Percentiles rank a stretch among this genome's conserved stretches.
Evolutionary conservation across 2,329 filamentous ascomycete species (phyloP).

Genomic region (Bertia moriformis): DNA sequence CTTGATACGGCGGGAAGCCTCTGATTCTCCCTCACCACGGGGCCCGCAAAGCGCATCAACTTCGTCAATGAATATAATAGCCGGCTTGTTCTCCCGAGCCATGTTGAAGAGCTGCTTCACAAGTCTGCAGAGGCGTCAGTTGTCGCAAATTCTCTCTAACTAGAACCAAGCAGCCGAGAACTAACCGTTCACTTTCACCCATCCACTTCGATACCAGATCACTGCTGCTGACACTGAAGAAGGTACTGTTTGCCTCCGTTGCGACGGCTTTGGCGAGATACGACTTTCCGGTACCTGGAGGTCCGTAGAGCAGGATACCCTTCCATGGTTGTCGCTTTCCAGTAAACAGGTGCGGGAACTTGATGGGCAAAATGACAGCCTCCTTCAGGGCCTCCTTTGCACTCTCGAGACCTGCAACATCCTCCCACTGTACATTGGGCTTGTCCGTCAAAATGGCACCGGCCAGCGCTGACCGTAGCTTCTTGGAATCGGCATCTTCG

Average conservation of each 20-base stretch:
- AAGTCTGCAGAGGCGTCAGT: conserved; percentile 27
- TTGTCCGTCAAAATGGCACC: conserved; percentile 90
- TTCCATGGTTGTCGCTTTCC: conserved; percentile 59
- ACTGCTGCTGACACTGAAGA: conserved; percentile 9
- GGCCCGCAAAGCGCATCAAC: conserved; percentile 64
- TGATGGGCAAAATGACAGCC: conserved; percentile 92
- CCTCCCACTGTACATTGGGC: conserved; percentile 94
- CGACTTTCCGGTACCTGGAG: conserved; percentile 12
- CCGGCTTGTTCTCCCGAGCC: conserved; percentile 64
- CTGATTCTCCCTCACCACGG: conserved; percentile 56
- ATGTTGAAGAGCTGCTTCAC: conserved; percentile 67
- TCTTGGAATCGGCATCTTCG: conserved; percentile 82
- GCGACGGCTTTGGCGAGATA: conserved; percentile 10
- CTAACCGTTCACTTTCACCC: conserved; percentile 10
- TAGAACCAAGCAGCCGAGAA: too few relatives aligned
- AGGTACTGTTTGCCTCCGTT: conserved; percentile 8
- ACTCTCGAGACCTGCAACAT: conserved; percentile 83
- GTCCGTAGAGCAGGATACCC: conserved; percentile 11
- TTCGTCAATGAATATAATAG: conserved; percentile 69
- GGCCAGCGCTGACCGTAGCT: conserved; percentile 75
- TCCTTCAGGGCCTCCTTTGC: conserved; percentile 97
- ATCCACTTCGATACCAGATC: conserved; percentile 11
- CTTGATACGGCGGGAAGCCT: conserved; percentile 64
- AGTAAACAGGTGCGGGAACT: conserved; percentile 75
- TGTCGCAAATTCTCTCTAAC: not conserved